Evolutionary conservation across 331 rosid species (phyloP).

Genomic region (Pyracantha coccinea): DNA sequence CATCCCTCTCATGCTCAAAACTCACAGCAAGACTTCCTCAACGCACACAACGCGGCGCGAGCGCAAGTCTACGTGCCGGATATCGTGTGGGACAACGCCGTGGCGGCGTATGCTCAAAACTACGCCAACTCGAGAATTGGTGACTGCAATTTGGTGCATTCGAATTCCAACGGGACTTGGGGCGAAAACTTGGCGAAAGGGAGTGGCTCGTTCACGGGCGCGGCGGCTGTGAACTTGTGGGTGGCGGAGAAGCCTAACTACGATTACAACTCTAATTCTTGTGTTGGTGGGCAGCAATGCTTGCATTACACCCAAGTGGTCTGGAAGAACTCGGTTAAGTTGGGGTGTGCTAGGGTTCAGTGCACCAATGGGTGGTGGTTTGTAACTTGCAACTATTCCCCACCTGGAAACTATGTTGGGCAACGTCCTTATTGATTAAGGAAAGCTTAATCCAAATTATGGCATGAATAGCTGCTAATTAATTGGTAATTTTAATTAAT

Average conservation of each 20-base stretch:
- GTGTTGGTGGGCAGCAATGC: conserved; percentile 5
- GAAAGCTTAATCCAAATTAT: background rate
- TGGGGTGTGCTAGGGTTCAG: conserved; percentile 21
- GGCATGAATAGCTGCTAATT: background rate
- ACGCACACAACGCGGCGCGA: conserved; percentile 29
- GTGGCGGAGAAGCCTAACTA: conserved; percentile 23
- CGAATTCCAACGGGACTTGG: conserved; percentile 10
- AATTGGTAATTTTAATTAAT: too few relatives aligned
- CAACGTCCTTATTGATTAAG: conserved; percentile 14
- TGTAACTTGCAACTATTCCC: conserved; percentile 24
- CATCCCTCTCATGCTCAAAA: conserved; percentile 24
- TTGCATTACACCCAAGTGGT: background rate
- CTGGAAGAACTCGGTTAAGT: background rate
- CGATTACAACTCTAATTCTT: conserved; percentile 5
- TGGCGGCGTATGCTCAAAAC: conserved; percentile 22
- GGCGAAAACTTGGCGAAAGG: conserved; percentile 43
- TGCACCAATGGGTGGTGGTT: conserved; percentile 23
- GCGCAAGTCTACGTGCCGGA: conserved; percentile 10
- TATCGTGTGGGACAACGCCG: conserved; percentile 16
- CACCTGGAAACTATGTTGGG: conserved; percentile 19
- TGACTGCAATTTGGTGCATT: conserved; percentile 35
- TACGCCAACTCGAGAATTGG: conserved; percentile 18
- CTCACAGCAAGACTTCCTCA: conserved; percentile 21
- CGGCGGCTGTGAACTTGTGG: conserved; percentile 19
- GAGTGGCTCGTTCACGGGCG: background rate